A percentile compares a stretch with the other conserved stretches of the same genome.
phyloP scores from a whole-genome alignment of 208 protist species.

The Crithidia brevicula region DNA sequence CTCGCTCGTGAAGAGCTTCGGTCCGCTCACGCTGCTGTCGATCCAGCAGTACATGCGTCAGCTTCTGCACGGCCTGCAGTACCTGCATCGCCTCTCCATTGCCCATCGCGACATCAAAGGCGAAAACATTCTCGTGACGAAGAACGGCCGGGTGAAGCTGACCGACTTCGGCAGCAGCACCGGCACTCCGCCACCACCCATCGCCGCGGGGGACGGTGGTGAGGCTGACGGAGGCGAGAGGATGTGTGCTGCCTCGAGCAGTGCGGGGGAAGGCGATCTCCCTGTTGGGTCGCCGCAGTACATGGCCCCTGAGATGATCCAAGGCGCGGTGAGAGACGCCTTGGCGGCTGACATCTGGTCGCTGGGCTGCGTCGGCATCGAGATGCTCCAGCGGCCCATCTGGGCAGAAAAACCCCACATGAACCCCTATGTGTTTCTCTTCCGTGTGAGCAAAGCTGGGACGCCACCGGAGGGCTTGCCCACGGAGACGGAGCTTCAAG shows the following conservation, averaged over 20 bases:
- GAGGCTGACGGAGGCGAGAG: background rate
- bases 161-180: slow-evolving; percentile 81
- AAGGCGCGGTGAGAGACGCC: slow-evolving; percentile 27
- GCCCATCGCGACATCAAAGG: slow-evolving; percentile 87
- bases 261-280: slow-evolving; percentile 15
- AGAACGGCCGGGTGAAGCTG: slow-evolving; percentile 71
- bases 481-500: slow-evolving; percentile 44
- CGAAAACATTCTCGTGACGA: slow-evolving; percentile 81
- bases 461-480: slow-evolving; percentile 58
- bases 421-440: slow-evolving; percentile 62
- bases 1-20: slow-evolving; percentile 64
- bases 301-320: slow-evolving; percentile 85
- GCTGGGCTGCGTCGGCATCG: slow-evolving; percentile 80
- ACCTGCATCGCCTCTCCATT: slow-evolving; percentile 77
- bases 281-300: slow-evolving; percentile 71
- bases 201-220: slow-evolving; percentile 21
- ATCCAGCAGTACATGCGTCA: slow-evolving; percentile 81
- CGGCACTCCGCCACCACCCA: slow-evolving; percentile 14
- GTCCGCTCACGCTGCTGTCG: slow-evolving; percentile 51
- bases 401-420: slow-evolving; percentile 35
- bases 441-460: slow-evolving; percentile 44
- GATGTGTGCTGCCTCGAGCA: slow-evolving; percentile 2
- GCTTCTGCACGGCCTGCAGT: slow-evolving; percentile 63
- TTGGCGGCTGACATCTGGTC: slow-evolving; percentile 74
- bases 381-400: slow-evolving; percentile 71